Base-by-base conservation (phyloP, 768 basidiomycete genomes). In the Lactarius trivialis region DNA sequence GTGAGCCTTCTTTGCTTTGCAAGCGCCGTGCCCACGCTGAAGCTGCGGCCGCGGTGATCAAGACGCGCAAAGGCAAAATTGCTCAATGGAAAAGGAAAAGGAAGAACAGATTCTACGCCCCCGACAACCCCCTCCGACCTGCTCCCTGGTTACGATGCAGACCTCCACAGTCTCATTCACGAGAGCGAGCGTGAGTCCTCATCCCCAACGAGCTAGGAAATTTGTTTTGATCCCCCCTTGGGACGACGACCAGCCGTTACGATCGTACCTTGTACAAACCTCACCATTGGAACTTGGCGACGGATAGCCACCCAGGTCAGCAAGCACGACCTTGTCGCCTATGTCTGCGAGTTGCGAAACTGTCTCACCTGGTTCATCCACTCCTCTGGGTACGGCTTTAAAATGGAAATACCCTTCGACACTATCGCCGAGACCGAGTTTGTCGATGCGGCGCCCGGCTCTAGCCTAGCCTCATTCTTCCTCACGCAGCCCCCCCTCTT, bases 21-120 rank as follows among this genome's bases (percentile, higher is more conserved):
- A 65, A 5, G 56, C 51, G 4, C 37, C 64, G 14, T 41, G 36
- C 33, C 34, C 7, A 21, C 43, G 51, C 56, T 53, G 19, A 52
- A 54, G 26, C 45, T 49, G 51, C 14, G 45, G 15, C 39, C 33
- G 45, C 9, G 28, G 51, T 52, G 51, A 34, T 52, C 15, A 53
- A 91, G 91, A 61, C 86, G 91, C 3, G 91, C 91, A 41, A 93
- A 93, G 71, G 89, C 88, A 2, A 92, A 90, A 69, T 74, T 87
- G 12, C 82, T 81, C 60, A 84, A 85, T 49, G 81, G 79, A 14
- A 88, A 84, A 71, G 75, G 75, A 63, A 79, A 79, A 68, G 66
- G 72, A 53, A 72, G 71, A 67, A 72, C 69, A 53, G 71, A 68
- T 68, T 71, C 78, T 64, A 68, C 75, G 14, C 76, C 78, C 8